Evolutionary conservation across 768 basidiomycete species (phyloP).

Genomic region (Trametes cingulata): DNA sequence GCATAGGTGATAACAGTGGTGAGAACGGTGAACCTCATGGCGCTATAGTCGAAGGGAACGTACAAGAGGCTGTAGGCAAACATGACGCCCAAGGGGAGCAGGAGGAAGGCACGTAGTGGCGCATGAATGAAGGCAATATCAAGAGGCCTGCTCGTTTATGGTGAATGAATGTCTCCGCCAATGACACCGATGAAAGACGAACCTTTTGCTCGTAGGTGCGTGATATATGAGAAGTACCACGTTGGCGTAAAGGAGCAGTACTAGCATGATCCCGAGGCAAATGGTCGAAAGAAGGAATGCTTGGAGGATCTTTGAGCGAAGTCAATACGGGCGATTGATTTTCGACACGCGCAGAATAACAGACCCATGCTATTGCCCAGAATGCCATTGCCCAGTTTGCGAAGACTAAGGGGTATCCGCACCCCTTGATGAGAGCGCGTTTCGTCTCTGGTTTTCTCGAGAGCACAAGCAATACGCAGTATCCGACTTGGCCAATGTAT

Average conservation of each 20-base stretch:
- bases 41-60: too few species aligned
- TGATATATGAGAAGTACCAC: conserved; percentile 76
- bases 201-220: conserved; percentile 46
- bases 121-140: conserved; percentile 87
- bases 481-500: conserved; percentile 73
- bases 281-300: conserved; percentile 78
- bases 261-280: conserved; percentile 65
- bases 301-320: conserved; percentile 55
- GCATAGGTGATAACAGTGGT: too few species aligned
- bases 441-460: conserved; percentile 80
- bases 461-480: conserved; percentile 76
- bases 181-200: neutral
- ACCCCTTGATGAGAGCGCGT: conserved; percentile 70
- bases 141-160: conserved; percentile 48
- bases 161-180: neutral
- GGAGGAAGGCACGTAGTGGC: conserved; percentile 71
- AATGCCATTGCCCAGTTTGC: conserved; percentile 80
- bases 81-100: conserved; percentile 53
- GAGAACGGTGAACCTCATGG: too few species aligned
- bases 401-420: conserved; percentile 75
- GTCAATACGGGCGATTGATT: neutral
- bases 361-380: conserved; percentile 80
- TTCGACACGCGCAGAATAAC: conserved; percentile 7
- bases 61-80: conserved; percentile 65
- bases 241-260: conserved; percentile 79